A percentile compares a stretch with the other conserved stretches of the same genome.
These are phyloP conservation scores for Wallacemonas sp. DNA, from an alignment of 208 protist genomes.

Conservation along the genomic window DNA sequence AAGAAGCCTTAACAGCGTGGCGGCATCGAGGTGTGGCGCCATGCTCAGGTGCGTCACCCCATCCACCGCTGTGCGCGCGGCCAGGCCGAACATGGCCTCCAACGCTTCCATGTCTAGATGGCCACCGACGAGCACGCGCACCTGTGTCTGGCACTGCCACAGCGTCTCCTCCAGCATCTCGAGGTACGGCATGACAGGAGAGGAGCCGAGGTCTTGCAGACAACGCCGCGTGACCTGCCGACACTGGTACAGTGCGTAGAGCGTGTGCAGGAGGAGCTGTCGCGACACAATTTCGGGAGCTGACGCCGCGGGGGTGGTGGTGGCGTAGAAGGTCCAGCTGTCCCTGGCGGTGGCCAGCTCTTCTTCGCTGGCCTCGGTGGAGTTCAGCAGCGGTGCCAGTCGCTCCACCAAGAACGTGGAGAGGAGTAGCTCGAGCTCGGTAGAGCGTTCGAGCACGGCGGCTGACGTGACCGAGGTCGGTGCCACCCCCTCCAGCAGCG, in stretches of 20 bases:
- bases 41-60: slow-evolving; percentile 16
- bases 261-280: slow-evolving; percentile 32
- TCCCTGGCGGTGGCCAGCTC: background rate
- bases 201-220: slow-evolving; percentile 66
- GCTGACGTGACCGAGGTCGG: slow-evolving; percentile 67
- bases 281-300: slow-evolving; percentile 10
- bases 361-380: background rate
- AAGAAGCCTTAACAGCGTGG: slow-evolving; percentile 25
- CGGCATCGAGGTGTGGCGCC: slow-evolving; percentile 18
- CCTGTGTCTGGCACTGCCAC: slow-evolving; percentile 65
- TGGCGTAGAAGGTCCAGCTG: slow-evolving; percentile 1
- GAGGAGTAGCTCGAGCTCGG: slow-evolving; percentile 82
- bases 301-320: background rate
- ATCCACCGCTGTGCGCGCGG: background rate
- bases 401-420: slow-evolving; percentile 10
- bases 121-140: slow-evolving; percentile 46
- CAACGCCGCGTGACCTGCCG: slow-evolving; percentile 52
- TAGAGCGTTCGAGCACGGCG: slow-evolving; percentile 63
- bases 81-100: slow-evolving; percentile 26
- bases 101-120: slow-evolving; percentile 13
- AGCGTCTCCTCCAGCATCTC: slow-evolving; percentile 74
- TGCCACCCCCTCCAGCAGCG: slow-evolving; percentile 52
- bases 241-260: slow-evolving; percentile 60
- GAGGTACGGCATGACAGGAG: slow-evolving; percentile 59
- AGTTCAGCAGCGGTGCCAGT: background rate